Evolutionary conservation across 768 basidiomycete species (phyloP), one percentile per base, ranked within the genome.

Genomic region (Psilocybe azurescens): DNA sequence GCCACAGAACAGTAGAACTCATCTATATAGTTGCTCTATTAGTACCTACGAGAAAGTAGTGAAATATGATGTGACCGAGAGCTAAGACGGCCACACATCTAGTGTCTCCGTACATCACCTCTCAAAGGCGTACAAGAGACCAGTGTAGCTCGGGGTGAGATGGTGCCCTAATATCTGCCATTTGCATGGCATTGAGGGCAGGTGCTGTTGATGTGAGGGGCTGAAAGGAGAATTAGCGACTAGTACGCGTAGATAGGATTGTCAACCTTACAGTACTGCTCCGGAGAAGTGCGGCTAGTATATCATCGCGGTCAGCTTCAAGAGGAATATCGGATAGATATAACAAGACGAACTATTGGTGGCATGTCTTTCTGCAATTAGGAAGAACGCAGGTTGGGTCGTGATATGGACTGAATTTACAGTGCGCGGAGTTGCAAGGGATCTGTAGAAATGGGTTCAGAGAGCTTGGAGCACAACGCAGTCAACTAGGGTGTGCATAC

Each of bases 341-440:
- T 14, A 28, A 33, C 20, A 14, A 32, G 51, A 67, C 68, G 53
- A 29, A 73, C 72, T 63, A 64, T 59, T 72, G 70, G 29, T 59
- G 52, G 49, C 75, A 76, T 8, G 71, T 76, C 28, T 50, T 68
- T n/a, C 59, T 79, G 75, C 86, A 88, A 1, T 32, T 32, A 0
- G 82, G 82, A 6, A 71, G 77, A 0, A 60, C 69, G 56, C 86
- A 86, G 38, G 67, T 71, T 1, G 60, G 59, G 0, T 83, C 82
- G 63, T 88, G 87, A 56, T 72, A 75, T 0, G 85, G 79, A 54
- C 86, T 87, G 67, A 87, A 86, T 59, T 75, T 84, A 73, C 88
- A 89, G 49, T 73, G 75, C 33, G 65, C 62, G 58, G 70, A 76
- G 10, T 79, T 74, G 70, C 86, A 87, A 44, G 68, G 62, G 47